These are phyloP conservation scores for Backusella mclennaniae DNA, from an alignment of 192 early-diverging fungal genomes.

Conservation along the genomic window DNA sequence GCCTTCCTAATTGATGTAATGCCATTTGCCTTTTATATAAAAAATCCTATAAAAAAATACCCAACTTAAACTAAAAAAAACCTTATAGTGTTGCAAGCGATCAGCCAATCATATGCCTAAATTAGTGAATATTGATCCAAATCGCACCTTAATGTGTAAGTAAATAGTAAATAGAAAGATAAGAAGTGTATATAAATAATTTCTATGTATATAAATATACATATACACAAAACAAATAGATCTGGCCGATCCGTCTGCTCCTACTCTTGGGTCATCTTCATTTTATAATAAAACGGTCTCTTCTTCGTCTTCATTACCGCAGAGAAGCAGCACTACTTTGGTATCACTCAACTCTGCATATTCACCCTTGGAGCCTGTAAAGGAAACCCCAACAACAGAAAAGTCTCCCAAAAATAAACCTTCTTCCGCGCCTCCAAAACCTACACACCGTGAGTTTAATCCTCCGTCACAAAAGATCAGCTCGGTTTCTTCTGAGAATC, in stretches of 20 bases:
- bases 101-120: slow-evolving; percentile 44
- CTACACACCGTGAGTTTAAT: background rate
- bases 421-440: background rate
- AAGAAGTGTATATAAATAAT: background rate
- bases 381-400: background rate
- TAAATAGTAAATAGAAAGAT: background rate
- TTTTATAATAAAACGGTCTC: background rate
- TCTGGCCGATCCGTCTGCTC: slow-evolving; percentile 12
- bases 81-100: slow-evolving; percentile 39
- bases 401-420: background rate
- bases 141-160: slow-evolving; percentile 33
- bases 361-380: background rate
- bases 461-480: background rate
- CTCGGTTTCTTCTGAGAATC: background rate
- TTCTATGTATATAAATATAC: background rate
- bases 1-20: slow-evolving; percentile 36
- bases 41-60: background rate
- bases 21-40: background rate
- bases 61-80: background rate
- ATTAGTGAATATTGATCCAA: slow-evolving; percentile 51
- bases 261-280: background rate
- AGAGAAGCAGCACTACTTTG: background rate
- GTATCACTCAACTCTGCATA: background rate
- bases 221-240: background rate
- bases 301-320: background rate